Base-by-base conservation (phyloP, 768 basidiomycete species). In the Chalciporus sphaerocephalus region DNA sequence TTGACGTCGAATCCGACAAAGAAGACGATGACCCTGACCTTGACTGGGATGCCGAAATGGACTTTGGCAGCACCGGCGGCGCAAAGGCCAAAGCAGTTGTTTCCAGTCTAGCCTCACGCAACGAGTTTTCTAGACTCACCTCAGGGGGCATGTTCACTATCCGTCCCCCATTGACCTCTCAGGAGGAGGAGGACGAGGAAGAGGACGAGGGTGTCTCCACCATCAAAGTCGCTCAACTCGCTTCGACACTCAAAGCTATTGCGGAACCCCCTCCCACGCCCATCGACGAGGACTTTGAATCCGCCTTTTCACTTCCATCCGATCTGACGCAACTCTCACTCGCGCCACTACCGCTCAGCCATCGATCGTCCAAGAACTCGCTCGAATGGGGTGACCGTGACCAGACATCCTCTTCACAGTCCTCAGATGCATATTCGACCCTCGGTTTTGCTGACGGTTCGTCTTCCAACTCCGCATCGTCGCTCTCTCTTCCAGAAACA, bases 351-450 rank as follows among this genome's bases (percentile, higher is more conserved):
- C 80, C 86, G 23, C 78, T 89, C 16, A 79, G 74, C 52, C 86
- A 89, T 59, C 81, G 85, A 41, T 76, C 85, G 8, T 91, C 90
- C 46, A 91, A 91, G 69, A 80, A 79, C 40, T 90, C 89, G 1
- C 73, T 92, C 21, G 88, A 90, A 68, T 91, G 88, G 87, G 77
- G 85, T 23, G 88, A 91, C 67, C 87, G 80, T 60, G 87, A 92
- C 57, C 80, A 86, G 36, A 86, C 89, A 2, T 81, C 78, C 5
- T 88, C 87, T 6, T 88, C 87, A 12, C 86, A 87, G 58, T 91
- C 88, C n/a, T 92, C 89, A 18, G 90, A 92, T 61, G 79, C 86
- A 8, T 90, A 87, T 56, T 90, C 89, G 32, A 77, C 82, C 17
- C 75, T 92, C 27, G 84, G 87, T 40, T 84, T 91, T 52, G 79